Base-by-base conservation (phyloP, 2,329 filamentous ascomycete species). In the Zymoseptoria tritici region DNA sequence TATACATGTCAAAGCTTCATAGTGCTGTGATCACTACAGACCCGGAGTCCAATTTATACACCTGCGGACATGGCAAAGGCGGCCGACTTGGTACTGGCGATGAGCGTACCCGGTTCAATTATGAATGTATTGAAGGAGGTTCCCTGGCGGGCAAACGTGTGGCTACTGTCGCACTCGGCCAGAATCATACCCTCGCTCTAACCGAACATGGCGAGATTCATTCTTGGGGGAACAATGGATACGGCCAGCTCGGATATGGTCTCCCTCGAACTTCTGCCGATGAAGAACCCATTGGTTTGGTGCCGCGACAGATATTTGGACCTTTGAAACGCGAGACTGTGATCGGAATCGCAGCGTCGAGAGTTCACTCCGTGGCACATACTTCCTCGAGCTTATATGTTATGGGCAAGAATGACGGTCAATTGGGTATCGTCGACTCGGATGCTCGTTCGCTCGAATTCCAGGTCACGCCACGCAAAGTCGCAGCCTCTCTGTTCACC, bases 361-460 rank as follows among this genome's bases (percentile, higher is more conserved):
- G 90, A 0, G 86, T 96, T 49, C 94, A 99, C 75, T 97, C 94
- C 0, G 92, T 95, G 2, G 90, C 91, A 0, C 89, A 94, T 69
- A 97, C 91, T 0, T 81, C 83, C 1, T 84, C 85, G 0, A 90
- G 90, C 1, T 77, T 99, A 1, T 99, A 90, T 71, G 96, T 91
- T 2, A 99, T 96, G 81, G 94, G 94, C 21, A 95, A 94, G 69
- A 99, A 97, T 68, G 86, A 91, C 67, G 94, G 94, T 1, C 94
- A 99, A 73, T 82, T 99, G 53, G 94, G 91, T 4, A 81, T 99
- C 57, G 91, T 97, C 77, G 94, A 97, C 72, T 93, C 94, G 0
- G 93, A 97, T 75, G 95, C 94, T 24, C 85, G 92, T 52, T 97
- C 91, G 0, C 81, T 97, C 4, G 90, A 94, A 66, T 78, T 88